Conservation (phyloP, 2,329 filamentous ascomycete genomes). For the Xylaria sp. region DNA sequence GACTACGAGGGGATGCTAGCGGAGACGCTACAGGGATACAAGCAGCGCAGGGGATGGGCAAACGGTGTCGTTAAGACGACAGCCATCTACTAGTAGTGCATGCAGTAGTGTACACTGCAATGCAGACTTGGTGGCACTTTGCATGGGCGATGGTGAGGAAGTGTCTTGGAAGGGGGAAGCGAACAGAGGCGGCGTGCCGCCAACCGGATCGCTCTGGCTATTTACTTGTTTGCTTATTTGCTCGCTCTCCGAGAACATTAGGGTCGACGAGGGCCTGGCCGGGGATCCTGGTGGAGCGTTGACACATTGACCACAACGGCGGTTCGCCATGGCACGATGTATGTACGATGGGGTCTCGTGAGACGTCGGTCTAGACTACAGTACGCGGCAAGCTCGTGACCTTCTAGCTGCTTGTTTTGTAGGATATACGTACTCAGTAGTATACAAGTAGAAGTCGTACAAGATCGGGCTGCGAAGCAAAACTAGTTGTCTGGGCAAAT, state of each 20-base stretch:
- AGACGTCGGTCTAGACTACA: slow-evolving; percentile 4
- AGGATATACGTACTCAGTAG: neutral
- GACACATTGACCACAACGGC: neutral
- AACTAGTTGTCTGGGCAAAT: slow-evolving; percentile 6
- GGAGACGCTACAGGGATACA: slow-evolving; percentile 38
- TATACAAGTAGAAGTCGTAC: neutral
- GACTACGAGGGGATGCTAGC: slow-evolving; percentile 40
- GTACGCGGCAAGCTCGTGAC: neutral
- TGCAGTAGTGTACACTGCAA: neutral
- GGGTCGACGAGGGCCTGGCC: neutral
- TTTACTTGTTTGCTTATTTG: neutral
- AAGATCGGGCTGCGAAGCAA: slow-evolving; percentile 3
- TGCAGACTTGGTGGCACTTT: neutral
- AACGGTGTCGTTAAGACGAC: slow-evolving; percentile 23
- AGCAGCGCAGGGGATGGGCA: slow-evolving; percentile 26
- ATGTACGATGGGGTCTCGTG: neutral
- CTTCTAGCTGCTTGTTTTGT: neutral
- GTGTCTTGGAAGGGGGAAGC: too few species aligned
- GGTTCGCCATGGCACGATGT: neutral
- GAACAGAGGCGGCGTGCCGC: too few species aligned
- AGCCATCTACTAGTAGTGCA: slow-evolving; percentile 7
- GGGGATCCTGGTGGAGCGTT: slow-evolving; percentile 7
- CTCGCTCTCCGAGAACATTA: slow-evolving; percentile 10
- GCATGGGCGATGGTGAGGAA: neutral
- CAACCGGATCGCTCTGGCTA: neutral